phyloP scores from a whole-genome alignment of 441 rosid genomes.

The Eruca vesicaria region DNA sequence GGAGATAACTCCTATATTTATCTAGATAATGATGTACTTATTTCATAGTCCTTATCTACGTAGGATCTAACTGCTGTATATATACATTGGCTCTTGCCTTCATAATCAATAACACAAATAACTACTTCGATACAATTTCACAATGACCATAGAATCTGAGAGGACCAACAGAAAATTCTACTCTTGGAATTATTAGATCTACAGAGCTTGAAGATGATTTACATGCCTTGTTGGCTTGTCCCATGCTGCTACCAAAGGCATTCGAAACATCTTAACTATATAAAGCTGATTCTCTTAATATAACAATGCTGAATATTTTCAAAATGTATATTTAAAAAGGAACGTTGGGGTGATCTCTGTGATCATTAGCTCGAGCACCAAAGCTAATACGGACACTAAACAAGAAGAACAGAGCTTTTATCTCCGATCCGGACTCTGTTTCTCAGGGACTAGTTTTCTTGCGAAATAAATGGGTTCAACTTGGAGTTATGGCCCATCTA shows the following conservation, averaged over 20 bases:
- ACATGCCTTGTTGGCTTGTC: conserved; percentile 36
- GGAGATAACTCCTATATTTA: no score
- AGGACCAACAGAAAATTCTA: conserved; percentile 34
- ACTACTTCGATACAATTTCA: background rate
- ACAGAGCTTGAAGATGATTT: conserved; percentile 35
- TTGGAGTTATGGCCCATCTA: background rate
- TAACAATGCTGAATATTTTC: no score
- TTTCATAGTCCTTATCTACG: background rate
- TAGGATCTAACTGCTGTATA: background rate
- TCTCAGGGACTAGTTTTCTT: background rate
- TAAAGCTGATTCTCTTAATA: no score
- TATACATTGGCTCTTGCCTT: background rate
- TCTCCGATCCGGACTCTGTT: background rate
- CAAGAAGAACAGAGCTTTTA: conserved; percentile 25
- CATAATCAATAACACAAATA: background rate
- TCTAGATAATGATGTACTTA: no score
- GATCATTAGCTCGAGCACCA: conserved; percentile 38
- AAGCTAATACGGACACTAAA: conserved; percentile 35
- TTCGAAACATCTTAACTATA: background rate
- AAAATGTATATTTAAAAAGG: background rate
- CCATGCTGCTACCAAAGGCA: conserved; percentile 40
- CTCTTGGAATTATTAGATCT: conserved; percentile 27
- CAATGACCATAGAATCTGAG: conserved; percentile 36
- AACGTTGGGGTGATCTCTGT: conserved; percentile 32
- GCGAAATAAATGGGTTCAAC: background rate